Conservation (phyloP, 1,284 basidiomycete genomes). For the Trichosporon sp. region DNA sequence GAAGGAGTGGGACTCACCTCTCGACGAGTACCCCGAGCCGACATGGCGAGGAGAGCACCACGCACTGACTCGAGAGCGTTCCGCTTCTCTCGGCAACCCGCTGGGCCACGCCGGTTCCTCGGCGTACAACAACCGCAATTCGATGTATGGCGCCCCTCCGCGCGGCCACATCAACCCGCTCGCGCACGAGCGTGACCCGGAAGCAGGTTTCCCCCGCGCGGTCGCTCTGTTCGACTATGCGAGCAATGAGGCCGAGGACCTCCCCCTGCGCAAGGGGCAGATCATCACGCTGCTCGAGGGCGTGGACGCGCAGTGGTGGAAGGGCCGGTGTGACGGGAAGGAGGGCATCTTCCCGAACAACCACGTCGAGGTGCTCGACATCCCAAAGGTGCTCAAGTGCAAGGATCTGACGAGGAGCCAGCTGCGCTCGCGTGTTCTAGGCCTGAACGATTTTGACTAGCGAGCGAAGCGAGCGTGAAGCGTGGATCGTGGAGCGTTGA, state of each 20-base stretch:
- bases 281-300: conserved; percentile 74
- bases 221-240: conserved; percentile 78
- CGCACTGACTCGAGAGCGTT: background rate
- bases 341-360: conserved; percentile 64
- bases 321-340: conserved; percentile 55
- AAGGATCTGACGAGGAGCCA: conserved; percentile 41
- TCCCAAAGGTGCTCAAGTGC: conserved; percentile 42
- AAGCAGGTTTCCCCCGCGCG: conserved; percentile 62
- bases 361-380: conserved; percentile 61
- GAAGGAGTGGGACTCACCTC: conserved; percentile 21
- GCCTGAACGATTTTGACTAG: conserved; percentile 28
- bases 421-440: conserved; percentile 39
- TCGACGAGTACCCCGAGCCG: conserved; percentile 13
- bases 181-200: conserved; percentile 7
- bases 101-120: background rate
- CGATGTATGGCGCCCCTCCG: background rate
- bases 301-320: conserved; percentile 76
- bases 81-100: conserved; percentile 4
- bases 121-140: background rate
- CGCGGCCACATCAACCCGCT: background rate
- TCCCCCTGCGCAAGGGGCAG: conserved; percentile 82
- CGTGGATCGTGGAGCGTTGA: too few relatives aligned
- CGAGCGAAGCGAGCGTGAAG: background rate
- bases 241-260: conserved; percentile 74
- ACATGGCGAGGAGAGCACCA: background rate